phyloP scores from a whole-genome alignment of 2,329 filamentous ascomycete genomes.

The Colletotrichum lentis region DNA sequence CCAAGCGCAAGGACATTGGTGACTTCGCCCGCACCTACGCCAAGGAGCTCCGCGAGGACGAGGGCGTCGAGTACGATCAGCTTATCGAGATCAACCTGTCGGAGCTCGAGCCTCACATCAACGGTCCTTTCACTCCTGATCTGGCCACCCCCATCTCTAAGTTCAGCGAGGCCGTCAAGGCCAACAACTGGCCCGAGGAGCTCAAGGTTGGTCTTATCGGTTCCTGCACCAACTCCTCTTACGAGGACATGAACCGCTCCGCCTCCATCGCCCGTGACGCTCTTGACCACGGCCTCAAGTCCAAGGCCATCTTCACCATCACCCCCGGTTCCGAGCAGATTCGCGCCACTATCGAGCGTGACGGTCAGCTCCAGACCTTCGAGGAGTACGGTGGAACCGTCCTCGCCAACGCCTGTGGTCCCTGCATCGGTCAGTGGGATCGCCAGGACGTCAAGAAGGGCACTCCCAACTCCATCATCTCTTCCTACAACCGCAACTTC shows the following conservation, averaged over 20 bases:
- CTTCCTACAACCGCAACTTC: constrained; percentile 99
- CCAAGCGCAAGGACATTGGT: constrained; percentile 89
- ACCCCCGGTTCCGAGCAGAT: constrained; percentile 98
- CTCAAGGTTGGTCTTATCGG: constrained; percentile 97
- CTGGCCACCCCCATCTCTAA: constrained; percentile 97
- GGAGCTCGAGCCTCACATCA: constrained; percentile 96
- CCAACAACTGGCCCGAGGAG: constrained; percentile 95
- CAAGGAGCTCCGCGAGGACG: constrained; percentile 83
- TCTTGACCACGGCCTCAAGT: constrained; percentile 89
- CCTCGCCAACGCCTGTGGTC: constrained; percentile 92
- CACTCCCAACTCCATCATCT: constrained; percentile 94
- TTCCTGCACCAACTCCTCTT: constrained; percentile 93
- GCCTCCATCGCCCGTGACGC: constrained; percentile 93
- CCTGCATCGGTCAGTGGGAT: constrained; percentile 96
- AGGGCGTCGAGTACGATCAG: constrained; percentile 94
- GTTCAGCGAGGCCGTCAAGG: constrained; percentile 92
- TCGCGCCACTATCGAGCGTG: constrained; percentile 87
- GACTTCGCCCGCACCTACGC: constrained; percentile 88
- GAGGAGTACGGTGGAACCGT: constrained; percentile 96
- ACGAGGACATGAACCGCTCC: constrained; percentile 91
- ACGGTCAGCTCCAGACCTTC: constrained; percentile 91
- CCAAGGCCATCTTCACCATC: constrained; percentile 92
- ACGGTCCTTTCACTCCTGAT: constrained; percentile 98
- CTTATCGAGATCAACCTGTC: constrained; percentile 95
- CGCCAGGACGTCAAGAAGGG: constrained; percentile 94